Evolutionary conservation across 1,139 yeast genomes (phyloP).

Genomic region (Candida pseudoviswanathii): DNA sequence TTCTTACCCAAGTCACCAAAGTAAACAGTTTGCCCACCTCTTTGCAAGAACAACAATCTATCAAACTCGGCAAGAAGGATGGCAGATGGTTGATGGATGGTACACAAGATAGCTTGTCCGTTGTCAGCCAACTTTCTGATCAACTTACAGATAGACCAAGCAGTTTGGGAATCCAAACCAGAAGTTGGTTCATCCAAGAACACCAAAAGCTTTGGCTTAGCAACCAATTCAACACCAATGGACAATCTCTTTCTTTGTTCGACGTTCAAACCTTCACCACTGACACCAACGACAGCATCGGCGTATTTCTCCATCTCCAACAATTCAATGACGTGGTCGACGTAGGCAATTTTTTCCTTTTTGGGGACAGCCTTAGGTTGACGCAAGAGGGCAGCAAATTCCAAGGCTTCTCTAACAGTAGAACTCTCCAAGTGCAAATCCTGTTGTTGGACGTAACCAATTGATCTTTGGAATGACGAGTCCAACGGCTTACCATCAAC

Average conservation of each 20-base stretch:
- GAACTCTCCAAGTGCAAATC: conserved; percentile 40
- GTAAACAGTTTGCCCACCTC: conserved; percentile 63
- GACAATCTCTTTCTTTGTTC: conserved; percentile 41
- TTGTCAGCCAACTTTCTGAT: conserved; percentile 44
- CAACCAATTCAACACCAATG: conserved; percentile 44
- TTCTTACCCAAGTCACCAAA: conserved; percentile 65
- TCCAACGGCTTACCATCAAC: conserved; percentile 37
- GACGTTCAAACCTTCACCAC: conserved; percentile 43
- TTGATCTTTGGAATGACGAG: conserved; percentile 41
- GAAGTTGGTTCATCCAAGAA: conserved; percentile 45
- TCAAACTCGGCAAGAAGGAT: conserved; percentile 38
- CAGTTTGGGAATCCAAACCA: conserved; percentile 47
- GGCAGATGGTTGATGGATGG: conserved; percentile 48
- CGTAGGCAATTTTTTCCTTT: conserved; percentile 36
- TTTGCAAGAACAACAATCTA: conserved; percentile 39
- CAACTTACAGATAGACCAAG: conserved; percentile 47
- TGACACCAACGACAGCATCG: conserved; percentile 42
- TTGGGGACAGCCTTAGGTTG: conserved; percentile 33
- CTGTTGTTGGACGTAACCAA: conserved; percentile 46
- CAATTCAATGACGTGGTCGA: conserved; percentile 38
- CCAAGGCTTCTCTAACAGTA: conserved; percentile 42
- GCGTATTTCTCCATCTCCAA: conserved; percentile 38
- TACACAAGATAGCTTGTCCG: conserved; percentile 47
- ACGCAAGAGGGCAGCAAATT: conserved; percentile 39
- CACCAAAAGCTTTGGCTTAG: conserved; percentile 39